phyloP scores from a whole-genome alignment of 1,284 basidiomycete species.

The Cutaneotrichosporon arboriforme region DNA sequence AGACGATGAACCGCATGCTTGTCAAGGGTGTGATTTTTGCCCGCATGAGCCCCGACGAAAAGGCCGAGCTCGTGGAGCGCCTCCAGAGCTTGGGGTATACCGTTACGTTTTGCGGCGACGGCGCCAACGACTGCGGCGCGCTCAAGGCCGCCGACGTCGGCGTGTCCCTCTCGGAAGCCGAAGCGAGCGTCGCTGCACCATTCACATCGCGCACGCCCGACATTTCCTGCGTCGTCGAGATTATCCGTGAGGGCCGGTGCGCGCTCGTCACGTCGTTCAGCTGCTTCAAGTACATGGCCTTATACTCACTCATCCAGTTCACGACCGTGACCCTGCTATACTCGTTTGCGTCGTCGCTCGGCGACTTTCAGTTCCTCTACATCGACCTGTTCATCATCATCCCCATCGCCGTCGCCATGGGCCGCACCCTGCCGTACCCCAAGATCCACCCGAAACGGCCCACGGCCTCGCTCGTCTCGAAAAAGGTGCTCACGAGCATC shows the following conservation, averaged over 20 bases:
- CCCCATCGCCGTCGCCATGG: slow-evolving; percentile 94
- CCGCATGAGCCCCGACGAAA: slow-evolving; percentile 99
- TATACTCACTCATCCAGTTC: slow-evolving; percentile 54
- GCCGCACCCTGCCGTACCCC: slow-evolving; percentile 82
- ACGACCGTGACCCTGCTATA: slow-evolving; percentile 81
- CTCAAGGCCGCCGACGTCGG: slow-evolving; percentile 98
- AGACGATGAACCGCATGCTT: slow-evolving; percentile 94
- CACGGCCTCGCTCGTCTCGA: slow-evolving; percentile 92
- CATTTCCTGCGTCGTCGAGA: slow-evolving; percentile 91
- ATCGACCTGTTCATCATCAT: slow-evolving; percentile 98
- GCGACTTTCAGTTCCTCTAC: slow-evolving; percentile 94
- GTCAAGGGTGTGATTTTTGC: slow-evolving; percentile 96
- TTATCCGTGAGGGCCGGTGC: slow-evolving; percentile 92
- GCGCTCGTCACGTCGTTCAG: slow-evolving; percentile 96
- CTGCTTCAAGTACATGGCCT: slow-evolving; percentile 95
- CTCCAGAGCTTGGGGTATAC: slow-evolving; percentile 90
- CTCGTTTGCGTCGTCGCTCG: slow-evolving; percentile 90
- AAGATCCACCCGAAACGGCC: slow-evolving; percentile 84
- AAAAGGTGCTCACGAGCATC: slow-evolving; percentile 89
- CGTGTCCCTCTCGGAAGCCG: slow-evolving; percentile 92
- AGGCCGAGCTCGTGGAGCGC: slow-evolving; percentile 95
- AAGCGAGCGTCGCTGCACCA: slow-evolving; percentile 97
- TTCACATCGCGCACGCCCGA: slow-evolving; percentile 93
- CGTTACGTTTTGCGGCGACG: slow-evolving; percentile 97
- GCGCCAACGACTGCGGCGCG: slow-evolving; percentile 97